Base-by-base conservation (phyloP, 164 flowering plant genomes). In the Akebia trifoliata region DNA sequence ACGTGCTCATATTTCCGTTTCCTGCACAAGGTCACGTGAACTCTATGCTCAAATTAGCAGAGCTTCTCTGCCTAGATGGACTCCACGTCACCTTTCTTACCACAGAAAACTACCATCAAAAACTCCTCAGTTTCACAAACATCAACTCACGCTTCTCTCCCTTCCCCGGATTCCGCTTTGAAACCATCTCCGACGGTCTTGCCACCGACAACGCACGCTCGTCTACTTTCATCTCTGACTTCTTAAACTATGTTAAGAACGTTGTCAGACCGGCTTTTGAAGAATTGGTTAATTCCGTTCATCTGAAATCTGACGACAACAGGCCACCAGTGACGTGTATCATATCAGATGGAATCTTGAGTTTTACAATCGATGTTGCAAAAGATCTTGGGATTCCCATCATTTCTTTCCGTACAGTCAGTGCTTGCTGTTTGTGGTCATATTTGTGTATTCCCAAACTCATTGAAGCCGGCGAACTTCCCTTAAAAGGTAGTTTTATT, bases 311-410 rank as follows among this genome's bases (percentile, higher is more conserved):
- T 2, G 35, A 31, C 1, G 18, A 12, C n/a, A n/a, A n/a, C 0
- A 28, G 35, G 7, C 59, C 61, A 2, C 64, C 74, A 0, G 66
- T 69, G 18, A 56, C 57, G 12, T 77, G 78, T 59, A 43, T 81
- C 4, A 72, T 81, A 10, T 65, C 64, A 0, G 86, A 81, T 62
- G 84, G 77, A 29, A 9, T 70, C 7, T 38, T 76, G 48, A 42
- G 64, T 1, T 71, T 69, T 39, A 45, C 69, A 0, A 12, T 53
- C 32, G 83, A 76, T 34, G 60, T 73, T 7, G 88, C 70, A 4
- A 46, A 38, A 0, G 81, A 80, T 43, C 25, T 73, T 20, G 69
- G 64, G 0, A 59, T 83, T 49, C 79, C 78, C 0, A 28, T 68
- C 6, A 56, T 80, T 11, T 46, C 51, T 34, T 72, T 76, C 20